Evolutionary conservation across 164 flowering plant species (phyloP).

Genomic region (Tetrastigma voinierianum): DNA sequence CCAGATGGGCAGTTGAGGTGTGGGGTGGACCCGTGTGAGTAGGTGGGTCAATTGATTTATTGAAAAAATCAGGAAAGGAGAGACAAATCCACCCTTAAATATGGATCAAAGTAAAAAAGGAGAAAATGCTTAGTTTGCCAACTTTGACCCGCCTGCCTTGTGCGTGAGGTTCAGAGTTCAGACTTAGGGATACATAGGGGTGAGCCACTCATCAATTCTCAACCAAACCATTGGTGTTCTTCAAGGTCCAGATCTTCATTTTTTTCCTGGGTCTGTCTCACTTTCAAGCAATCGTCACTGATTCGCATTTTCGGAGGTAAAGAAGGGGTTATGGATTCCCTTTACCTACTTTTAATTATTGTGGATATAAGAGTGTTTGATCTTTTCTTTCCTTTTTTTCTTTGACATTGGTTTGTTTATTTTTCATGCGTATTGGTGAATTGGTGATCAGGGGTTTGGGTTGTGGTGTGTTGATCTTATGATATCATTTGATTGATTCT

Average conservation of each 20-base stretch:
- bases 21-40: neutral
- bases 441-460: neutral
- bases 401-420: neutral
- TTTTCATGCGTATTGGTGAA: neutral
- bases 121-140: neutral
- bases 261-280: conserved; percentile 5
- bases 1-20: neutral
- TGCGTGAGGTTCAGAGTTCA: neutral
- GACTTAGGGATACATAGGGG: neutral
- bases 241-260: conserved; percentile 16
- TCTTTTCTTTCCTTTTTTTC: no score
- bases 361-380: no score
- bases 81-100: neutral
- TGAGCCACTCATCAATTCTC: neutral
- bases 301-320: neutral
- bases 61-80: neutral
- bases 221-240: neutral
- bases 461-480: neutral
- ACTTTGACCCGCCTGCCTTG: neutral
- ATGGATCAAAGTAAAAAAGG: neutral
- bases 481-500: neutral
- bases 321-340: neutral
- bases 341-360: neutral
- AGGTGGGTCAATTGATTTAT: neutral
- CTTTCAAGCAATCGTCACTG: neutral